Conservation (phyloP, 2,329 filamentous ascomycete species). For the Pseudocercospora fijiensis region DNA sequence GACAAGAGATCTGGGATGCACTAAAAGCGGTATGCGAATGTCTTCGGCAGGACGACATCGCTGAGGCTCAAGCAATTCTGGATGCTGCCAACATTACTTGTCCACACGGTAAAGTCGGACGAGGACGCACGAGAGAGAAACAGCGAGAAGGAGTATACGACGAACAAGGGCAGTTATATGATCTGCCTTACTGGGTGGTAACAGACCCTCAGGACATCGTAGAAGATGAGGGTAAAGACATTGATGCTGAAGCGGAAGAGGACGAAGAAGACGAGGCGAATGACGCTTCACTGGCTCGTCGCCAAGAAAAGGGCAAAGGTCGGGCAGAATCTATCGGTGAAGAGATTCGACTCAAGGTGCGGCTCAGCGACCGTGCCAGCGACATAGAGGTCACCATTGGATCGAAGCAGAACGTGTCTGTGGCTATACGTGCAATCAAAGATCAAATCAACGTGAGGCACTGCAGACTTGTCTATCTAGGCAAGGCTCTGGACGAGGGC, state of each 20-base stretch:
- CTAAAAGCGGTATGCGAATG: constrained; percentile 66
- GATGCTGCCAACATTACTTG: constrained; percentile 65
- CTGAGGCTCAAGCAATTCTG: constrained; percentile 71
- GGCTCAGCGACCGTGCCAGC: constrained; percentile 41
- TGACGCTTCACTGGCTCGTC: neutral
- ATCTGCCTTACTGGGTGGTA: constrained; percentile 48
- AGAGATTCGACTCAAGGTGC: constrained; percentile 37
- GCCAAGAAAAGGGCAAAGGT: constrained; percentile 38
- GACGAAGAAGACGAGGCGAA: constrained; percentile 21
- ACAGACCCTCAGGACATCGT: constrained; percentile 45
- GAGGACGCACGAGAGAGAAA: constrained; percentile 23
- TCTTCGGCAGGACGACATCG: constrained; percentile 56
- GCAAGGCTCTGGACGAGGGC: constrained; percentile 72
- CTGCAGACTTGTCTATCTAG: constrained; percentile 75
- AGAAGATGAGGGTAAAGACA: constrained; percentile 35
- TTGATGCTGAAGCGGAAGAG: constrained; percentile 24
- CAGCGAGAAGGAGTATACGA: constrained; percentile 44
- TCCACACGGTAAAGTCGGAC: constrained; percentile 42
- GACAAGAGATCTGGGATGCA: constrained; percentile 76
- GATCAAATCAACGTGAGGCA: constrained; percentile 62
- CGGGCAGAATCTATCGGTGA: constrained; percentile 37
- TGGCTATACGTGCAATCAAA: constrained; percentile 61
- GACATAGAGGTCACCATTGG: constrained; percentile 42
- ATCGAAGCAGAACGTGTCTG: constrained; percentile 58
- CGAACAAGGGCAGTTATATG: constrained; percentile 45